Evolutionary conservation across 768 basidiomycete genomes (phyloP).

Genomic region (Sarcomyxa edulis): DNA sequence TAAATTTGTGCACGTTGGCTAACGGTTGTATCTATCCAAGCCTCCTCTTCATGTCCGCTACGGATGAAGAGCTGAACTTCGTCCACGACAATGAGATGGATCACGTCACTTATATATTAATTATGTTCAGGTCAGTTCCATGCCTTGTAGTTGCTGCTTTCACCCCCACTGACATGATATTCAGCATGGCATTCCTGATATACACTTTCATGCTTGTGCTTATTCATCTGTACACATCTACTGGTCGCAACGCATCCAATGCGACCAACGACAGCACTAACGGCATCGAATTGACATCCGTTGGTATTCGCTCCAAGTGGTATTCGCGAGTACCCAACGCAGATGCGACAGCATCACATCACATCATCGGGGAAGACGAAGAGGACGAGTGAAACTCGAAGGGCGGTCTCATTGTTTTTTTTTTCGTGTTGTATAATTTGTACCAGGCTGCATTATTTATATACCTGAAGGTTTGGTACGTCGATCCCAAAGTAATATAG

Average conservation of each 20-base stretch:
- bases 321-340: conserved; percentile 11
- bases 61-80: conserved; percentile 81
- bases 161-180: conserved; percentile 5
- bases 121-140: conserved; percentile 66
- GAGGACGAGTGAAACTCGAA: too few species aligned
- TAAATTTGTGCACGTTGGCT: not conserved
- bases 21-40: conserved; percentile 24
- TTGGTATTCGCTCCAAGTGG: conserved; percentile 10
- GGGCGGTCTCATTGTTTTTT: too few species aligned
- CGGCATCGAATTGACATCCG: conserved; percentile 36
- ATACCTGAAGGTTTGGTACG: not conserved
- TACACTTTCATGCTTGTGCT: conserved; percentile 72
- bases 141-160: conserved; percentile 1
- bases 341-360: conserved; percentile 1
- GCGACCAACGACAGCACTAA: conserved; percentile 18
- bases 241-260: conserved; percentile 48
- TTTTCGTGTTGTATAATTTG: too few species aligned
- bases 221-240: conserved; percentile 61
- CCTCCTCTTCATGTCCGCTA: conserved; percentile 86
- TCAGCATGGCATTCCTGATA: conserved; percentile 68
- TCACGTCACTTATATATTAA: conserved; percentile 84
- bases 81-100: conserved; percentile 76
- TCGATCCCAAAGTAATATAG: too few species aligned
- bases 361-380: conserved; percentile 7
- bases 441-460: not conserved